Conservation (phyloP, 139 green algal species). For the Yamagishiella unicocca region DNA sequence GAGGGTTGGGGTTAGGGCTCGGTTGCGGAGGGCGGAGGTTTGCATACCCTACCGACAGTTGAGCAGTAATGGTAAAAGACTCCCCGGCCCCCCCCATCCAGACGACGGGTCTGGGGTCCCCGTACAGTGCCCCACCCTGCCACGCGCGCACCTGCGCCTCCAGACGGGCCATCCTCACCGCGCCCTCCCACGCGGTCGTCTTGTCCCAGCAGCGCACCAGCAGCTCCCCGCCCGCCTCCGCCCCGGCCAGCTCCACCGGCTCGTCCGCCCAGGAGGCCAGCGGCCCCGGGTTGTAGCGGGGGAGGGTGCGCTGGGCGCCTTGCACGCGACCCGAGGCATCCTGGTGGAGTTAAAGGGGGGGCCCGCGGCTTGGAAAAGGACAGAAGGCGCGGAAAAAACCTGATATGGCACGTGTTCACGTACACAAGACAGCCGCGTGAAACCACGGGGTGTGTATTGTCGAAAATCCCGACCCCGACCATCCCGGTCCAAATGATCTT, state of each 20-base stretch:
- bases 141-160: background rate
- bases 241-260: background rate
- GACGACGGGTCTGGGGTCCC: too few relatives aligned
- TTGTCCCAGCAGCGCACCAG: slow-evolving; percentile 19
- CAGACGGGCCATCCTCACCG: background rate
- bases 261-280: slow-evolving; percentile 4
- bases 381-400: too few relatives aligned
- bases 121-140: background rate
- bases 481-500: too few relatives aligned
- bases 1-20: background rate
- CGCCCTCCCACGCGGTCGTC: background rate
- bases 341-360: background rate
- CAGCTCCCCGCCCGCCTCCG: slow-evolving; percentile 17
- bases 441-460: too few relatives aligned
- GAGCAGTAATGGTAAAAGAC: too few relatives aligned
- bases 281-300: slow-evolving; percentile 11
- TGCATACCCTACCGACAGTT: too few relatives aligned
- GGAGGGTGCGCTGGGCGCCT: background rate
- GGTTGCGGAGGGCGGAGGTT: background rate
- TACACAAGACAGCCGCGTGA: too few relatives aligned
- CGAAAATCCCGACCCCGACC: too few relatives aligned
- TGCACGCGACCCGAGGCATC: slow-evolving; percentile 12
- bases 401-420: too few relatives aligned
- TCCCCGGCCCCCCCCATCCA: too few relatives aligned
- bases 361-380: too few relatives aligned